These are phyloP conservation scores for Sclerotinia nivalis DNA, from an alignment of 2,329 filamentous ascomycete genomes.

Conservation along the genomic window DNA sequence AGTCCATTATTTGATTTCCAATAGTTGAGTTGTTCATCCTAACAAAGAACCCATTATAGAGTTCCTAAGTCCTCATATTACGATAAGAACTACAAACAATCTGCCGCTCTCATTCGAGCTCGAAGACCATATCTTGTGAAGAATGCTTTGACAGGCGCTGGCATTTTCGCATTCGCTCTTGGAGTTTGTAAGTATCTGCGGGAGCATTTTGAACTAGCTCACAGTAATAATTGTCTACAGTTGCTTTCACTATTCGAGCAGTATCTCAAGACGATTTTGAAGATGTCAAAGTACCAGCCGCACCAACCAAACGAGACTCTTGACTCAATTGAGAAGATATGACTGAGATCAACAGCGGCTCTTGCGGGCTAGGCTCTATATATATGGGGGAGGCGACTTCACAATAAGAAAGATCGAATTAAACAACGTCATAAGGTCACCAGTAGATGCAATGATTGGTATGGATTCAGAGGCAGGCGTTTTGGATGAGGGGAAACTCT, in stretches of 20 bases:
- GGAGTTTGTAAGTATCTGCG: conserved; percentile 76
- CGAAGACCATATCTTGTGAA: conserved; percentile 89
- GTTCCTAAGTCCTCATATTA: conserved; percentile 82
- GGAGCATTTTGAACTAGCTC: neutral
- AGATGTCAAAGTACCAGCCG: conserved; percentile 84
- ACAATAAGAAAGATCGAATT: neutral
- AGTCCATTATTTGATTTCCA: neutral
- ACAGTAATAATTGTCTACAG: conserved; percentile 44
- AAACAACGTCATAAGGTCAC: neutral
- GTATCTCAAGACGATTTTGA: conserved; percentile 97
- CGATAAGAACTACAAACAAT: conserved; percentile 81
- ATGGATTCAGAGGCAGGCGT: neutral
- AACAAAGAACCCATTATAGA: conserved; percentile 41
- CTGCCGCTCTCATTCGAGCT: conserved; percentile 85
- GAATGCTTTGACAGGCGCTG: conserved; percentile 80
- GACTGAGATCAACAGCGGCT: neutral
- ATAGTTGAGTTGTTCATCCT: neutral
- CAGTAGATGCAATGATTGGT: conserved; percentile 5
- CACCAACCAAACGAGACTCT: conserved; percentile 27
- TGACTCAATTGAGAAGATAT: neutral
- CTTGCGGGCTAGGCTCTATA: neutral
- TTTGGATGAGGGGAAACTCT: conserved; percentile 17
- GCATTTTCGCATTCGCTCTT: conserved; percentile 72
- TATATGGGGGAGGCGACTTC: neutral
- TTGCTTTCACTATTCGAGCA: conserved; percentile 73